Conservation (phyloP, 2,329 filamentous ascomycete genomes). For the Ophiostoma australiae region DNA sequence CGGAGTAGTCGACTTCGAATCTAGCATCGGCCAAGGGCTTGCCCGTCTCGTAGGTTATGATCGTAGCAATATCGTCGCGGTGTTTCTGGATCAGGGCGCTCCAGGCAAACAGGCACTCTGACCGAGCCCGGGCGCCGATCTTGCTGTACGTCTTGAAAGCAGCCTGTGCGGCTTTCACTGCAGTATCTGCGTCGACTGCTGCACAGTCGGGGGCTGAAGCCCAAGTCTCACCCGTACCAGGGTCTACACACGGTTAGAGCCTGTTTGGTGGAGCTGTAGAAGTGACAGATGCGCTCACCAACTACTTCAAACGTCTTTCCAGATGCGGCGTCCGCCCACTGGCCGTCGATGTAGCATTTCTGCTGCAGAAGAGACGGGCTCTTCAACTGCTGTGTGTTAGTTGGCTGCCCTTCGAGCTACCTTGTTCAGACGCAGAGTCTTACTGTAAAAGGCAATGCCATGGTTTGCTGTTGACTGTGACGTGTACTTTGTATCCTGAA, state of each 20-base stretch:
- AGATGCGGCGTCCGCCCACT: background rate
- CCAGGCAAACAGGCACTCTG: constrained; percentile 37
- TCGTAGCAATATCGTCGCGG: constrained; percentile 37
- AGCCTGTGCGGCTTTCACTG: constrained; percentile 35
- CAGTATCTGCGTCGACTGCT: constrained; percentile 35
- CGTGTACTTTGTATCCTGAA: background rate
- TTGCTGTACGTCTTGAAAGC: constrained; percentile 39
- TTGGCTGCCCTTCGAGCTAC: no score
- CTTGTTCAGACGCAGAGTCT: background rate
- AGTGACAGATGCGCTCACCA: background rate
- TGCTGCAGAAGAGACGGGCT: constrained; percentile 4
- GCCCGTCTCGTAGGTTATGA: constrained; percentile 48
- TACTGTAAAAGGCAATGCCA: constrained; percentile 1
- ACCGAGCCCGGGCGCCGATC: constrained; percentile 35
- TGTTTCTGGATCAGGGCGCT: constrained; percentile 34
- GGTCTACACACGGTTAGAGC: background rate
- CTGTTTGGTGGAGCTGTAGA: background rate
- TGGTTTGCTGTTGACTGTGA: background rate
- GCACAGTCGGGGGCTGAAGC: constrained; percentile 2
- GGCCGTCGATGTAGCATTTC: constrained; percentile 13
- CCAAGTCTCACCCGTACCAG: background rate
- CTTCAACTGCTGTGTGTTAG: background rate
- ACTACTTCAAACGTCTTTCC: background rate
- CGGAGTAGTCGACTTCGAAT: constrained; percentile 52
- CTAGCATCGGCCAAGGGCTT: constrained; percentile 51